Evolutionary conservation across 75 land plant species (phyloP).

Genomic region (Cupressus sempervirens): DNA sequence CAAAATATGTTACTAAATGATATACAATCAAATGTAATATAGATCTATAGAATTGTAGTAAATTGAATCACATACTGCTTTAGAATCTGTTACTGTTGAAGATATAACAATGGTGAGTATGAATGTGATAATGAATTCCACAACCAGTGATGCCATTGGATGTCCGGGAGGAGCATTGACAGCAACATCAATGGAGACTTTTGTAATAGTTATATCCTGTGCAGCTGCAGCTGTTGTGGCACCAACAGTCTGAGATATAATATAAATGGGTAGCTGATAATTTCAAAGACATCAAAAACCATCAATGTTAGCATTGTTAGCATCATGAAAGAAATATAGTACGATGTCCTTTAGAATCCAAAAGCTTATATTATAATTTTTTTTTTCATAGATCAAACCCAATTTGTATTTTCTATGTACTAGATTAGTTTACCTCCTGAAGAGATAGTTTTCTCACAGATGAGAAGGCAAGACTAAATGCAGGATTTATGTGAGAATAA

Average conservation of each 20-base stretch:
- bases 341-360: too few relatives aligned
- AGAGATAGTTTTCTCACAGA: conserved; percentile 41
- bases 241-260: conserved; percentile 4
- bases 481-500: conserved; percentile 49
- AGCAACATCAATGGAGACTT: conserved; percentile 15
- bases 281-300: background rate
- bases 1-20: background rate
- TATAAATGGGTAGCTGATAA: conserved; percentile 11
- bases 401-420: background rate
- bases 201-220: conserved; percentile 15
- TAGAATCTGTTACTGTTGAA: conserved; percentile 57
- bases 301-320: background rate
- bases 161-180: conserved; percentile 44
- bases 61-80: conserved; percentile 50
- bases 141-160: conserved; percentile 36
- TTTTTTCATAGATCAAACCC: background rate
- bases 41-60: background rate
- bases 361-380: too few relatives aligned
- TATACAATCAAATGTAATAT: background rate
- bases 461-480: conserved; percentile 44
- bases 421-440: conserved; percentile 34
- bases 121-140: conserved; percentile 59
- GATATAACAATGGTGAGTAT: conserved; percentile 65
- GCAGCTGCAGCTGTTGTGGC: conserved; percentile 16
- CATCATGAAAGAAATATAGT: background rate